A percentile compares a stretch with the other conserved stretches of the same genome.
Conservation (phyloP, 1,284 basidiomycete genomes). For the Fomitiporia mediterranea region DNA sequence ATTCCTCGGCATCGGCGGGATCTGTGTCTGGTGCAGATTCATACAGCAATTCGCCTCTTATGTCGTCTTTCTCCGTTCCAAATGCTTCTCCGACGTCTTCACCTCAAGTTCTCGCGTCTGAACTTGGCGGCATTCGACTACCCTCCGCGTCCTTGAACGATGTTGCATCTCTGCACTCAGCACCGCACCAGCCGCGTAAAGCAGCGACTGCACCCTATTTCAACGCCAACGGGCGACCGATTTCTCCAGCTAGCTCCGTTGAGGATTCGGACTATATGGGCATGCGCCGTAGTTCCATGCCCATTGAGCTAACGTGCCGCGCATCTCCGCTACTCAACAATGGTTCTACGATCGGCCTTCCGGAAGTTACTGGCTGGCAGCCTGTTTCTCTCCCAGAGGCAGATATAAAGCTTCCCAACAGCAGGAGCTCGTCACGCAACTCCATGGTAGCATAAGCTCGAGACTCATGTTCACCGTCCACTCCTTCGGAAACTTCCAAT, state of each 20-base stretch:
- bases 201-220: constrained; percentile 36
- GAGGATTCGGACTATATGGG: constrained; percentile 10
- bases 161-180: constrained; percentile 45
- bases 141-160: constrained; percentile 65
- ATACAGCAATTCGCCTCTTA: constrained; percentile 52
- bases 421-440: constrained; percentile 24
- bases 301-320: constrained; percentile 19
- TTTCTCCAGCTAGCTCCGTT: constrained; percentile 6
- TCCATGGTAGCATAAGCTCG: constrained; percentile 24
- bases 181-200: constrained; percentile 37
- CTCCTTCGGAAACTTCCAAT: constrained; percentile 3
- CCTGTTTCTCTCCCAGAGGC: constrained; percentile 32
- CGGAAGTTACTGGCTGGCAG: constrained; percentile 41
- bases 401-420: constrained; percentile 21
- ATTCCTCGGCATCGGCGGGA: constrained; percentile 38
- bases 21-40: constrained; percentile 54
- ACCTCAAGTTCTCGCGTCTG: constrained; percentile 43
- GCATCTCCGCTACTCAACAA: constrained; percentile 14
- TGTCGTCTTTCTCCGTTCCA: constrained; percentile 47
- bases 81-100: constrained; percentile 51
- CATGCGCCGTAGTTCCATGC: constrained; percentile 26
- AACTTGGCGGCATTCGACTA: constrained; percentile 56
- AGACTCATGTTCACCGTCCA: constrained; percentile 8
- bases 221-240: constrained; percentile 26
- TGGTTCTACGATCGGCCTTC: constrained; percentile 23